Evolutionary conservation across 345 rosid species (phyloP), one percentile per base, ranked within the genome.

Genomic region (Angophora floribunda): DNA sequence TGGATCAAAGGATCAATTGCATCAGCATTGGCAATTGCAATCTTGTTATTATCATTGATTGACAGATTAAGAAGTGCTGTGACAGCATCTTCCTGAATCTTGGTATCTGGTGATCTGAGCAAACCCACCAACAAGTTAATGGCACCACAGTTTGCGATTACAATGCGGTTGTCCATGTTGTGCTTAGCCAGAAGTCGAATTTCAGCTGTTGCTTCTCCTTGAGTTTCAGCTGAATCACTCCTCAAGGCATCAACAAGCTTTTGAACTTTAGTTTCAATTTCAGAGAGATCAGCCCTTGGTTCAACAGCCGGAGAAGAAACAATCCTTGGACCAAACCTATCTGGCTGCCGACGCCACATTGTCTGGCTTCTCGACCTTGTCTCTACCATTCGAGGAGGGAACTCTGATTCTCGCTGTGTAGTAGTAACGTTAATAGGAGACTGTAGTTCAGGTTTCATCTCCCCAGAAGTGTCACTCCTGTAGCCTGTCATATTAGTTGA

Each of bases 51-150:
- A 87, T 95, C 95, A 52, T 94, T 96, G 85, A 97, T 94, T 15
- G 99, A 95, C 85, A 97, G 89, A 92, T 98, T 98, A 67, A 98
- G 99, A 87, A 97, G 97, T 67, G 97, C 95, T 12, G 99, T 97
- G 79, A 95, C 99, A 67, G 99, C 95, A 89, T 97, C 93, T 45
- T 95, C 98, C 92, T 95, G 99, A 88, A 93, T 94, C 90, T 47
- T 90, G 32, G 89, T 16, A 61, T 98, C 98, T 2, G 90, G 86
- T 14, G 98, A 95, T 75, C 85, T 90, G 85, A 98, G 98, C 87
- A 97, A 90, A 51, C 91, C 75, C 41, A 97, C 95, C 91, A 98
- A 90, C 85, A 93, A 87, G 89, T 19, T 89, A 88, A 97, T 95
- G 50, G 98, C 97, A 90, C 97, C 96, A 9, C 93, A 94, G 86